Evolutionary conservation across 805 yeast genomes (phyloP).

Genomic region (Zygosaccharomyces bailii): DNA sequence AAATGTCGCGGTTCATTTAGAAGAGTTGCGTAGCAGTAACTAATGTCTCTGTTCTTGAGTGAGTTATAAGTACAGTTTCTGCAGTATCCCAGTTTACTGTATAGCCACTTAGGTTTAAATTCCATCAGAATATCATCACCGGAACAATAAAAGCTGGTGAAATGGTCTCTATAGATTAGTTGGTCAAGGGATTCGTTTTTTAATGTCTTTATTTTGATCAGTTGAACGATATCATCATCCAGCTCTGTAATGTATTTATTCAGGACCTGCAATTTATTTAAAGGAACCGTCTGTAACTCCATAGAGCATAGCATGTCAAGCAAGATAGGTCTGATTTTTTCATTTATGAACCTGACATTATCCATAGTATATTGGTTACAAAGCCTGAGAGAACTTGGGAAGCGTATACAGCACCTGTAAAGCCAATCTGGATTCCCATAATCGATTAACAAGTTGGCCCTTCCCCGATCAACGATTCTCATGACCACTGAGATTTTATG

Average conservation of each 20-base stretch:
- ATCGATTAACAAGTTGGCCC: conserved; percentile 28
- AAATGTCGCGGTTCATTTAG: conserved; percentile 16
- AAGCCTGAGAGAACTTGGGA: conserved; percentile 12
- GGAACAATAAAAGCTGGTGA: conserved; percentile 21
- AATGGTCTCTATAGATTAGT: conserved; percentile 23
- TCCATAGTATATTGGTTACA: conserved; percentile 25
- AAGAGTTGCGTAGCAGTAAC: conserved; percentile 25
- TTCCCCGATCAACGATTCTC: conserved; percentile 27
- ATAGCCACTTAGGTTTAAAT: conserved; percentile 36
- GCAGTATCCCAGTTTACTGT: conserved; percentile 21
- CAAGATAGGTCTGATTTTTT: conserved; percentile 14
- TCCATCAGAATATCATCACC: conserved; percentile 21
- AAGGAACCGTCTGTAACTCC: conserved; percentile 13
- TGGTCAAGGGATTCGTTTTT: conserved; percentile 3
- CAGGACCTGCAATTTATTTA: conserved; percentile 7
- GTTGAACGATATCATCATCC: conserved; percentile 16
- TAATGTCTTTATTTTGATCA: conserved; percentile 24
- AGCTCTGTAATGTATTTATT: conserved; percentile 1
- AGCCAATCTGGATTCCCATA: conserved; percentile 16
- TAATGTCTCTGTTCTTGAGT: conserved; percentile 20
- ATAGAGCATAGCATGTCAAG: conserved; percentile 16
- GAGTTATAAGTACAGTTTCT: conserved; percentile 33
- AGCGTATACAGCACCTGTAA: conserved; percentile 29
- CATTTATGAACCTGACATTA: conserved; percentile 20
- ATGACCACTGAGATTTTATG: conserved; percentile 6